Percentiles rank a stretch among this genome's conserved stretches.
Evolutionary conservation across 805 yeast genomes (phyloP).

Genomic region (Pichia insulana): DNA sequence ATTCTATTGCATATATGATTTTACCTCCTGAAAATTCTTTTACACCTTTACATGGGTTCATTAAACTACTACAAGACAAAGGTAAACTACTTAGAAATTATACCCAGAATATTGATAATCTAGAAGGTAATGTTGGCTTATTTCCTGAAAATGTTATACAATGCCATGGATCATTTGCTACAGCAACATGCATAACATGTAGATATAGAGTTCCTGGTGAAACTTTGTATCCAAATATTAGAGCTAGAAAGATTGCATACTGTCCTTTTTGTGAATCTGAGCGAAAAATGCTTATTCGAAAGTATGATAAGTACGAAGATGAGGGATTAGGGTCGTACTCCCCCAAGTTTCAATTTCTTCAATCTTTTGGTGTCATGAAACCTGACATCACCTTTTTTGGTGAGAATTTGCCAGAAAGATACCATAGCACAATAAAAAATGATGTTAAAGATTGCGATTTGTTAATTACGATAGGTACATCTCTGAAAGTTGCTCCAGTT

Average conservation of each 20-base stretch:
- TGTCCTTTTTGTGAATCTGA: constrained; percentile 59
- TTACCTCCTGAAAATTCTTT: constrained; percentile 61
- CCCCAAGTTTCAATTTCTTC: constrained; percentile 25
- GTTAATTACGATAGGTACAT: constrained; percentile 80
- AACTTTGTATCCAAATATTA: constrained; percentile 50
- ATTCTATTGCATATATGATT: constrained; percentile 78
- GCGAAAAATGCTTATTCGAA: constrained; percentile 26
- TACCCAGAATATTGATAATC: constrained; percentile 85
- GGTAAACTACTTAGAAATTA: constrained; percentile 74
- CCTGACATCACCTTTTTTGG: constrained; percentile 93
- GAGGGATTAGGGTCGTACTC: constrained; percentile 21
- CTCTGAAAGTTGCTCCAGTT: constrained; percentile 87
- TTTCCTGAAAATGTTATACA: constrained; percentile 60
- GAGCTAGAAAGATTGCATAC: constrained; percentile 51
- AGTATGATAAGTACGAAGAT: constrained; percentile 26
- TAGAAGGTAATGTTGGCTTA: constrained; percentile 77
- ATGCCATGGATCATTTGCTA: constrained; percentile 90
- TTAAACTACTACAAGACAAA: constrained; percentile 62
- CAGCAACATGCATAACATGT: constrained; percentile 79
- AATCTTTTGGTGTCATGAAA: constrained; percentile 73
- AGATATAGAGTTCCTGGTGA: constrained; percentile 58
- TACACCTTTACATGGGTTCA: constrained; percentile 78
- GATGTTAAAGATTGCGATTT: constrained; percentile 70
- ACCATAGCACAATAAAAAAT: constrained; percentile 47
- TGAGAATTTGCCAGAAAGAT: constrained; percentile 65